These are phyloP conservation scores for Codiaeum variegatum DNA, from an alignment of 441 rosid genomes.

Conservation along the genomic window DNA sequence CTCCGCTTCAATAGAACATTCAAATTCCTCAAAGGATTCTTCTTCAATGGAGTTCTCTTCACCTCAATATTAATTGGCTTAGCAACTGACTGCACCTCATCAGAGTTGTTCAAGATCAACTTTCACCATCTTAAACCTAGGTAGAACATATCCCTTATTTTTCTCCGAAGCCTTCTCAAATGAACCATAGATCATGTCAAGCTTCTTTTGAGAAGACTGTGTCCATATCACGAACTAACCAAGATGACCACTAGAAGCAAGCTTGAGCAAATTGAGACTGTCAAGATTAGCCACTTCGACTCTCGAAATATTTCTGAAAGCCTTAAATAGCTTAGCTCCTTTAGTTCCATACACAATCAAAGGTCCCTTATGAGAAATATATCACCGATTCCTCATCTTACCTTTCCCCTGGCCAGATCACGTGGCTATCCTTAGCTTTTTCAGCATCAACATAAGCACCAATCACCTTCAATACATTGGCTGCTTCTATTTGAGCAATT, in stretches of 20 bases:
- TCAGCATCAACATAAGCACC: constrained; percentile 82
- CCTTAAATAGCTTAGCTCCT: constrained; percentile 79
- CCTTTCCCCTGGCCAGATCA: constrained; percentile 84
- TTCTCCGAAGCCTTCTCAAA: constrained; percentile 78
- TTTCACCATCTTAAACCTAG: constrained; percentile 85
- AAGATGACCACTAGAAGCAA: constrained; percentile 95
- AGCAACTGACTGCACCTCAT: constrained; percentile 91
- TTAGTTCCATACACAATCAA: constrained; percentile 74
- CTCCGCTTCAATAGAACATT: constrained; percentile 75
- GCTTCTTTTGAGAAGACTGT: constrained; percentile 83
- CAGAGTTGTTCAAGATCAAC: constrained; percentile 91
- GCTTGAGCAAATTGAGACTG: constrained; percentile 71
- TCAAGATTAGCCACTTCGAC: constrained; percentile 85
- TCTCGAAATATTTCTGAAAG: constrained; percentile 85
- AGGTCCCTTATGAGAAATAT: constrained; percentile 86
- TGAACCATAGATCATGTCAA: constrained; percentile 74
- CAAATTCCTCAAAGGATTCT: constrained; percentile 86
- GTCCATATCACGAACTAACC: constrained; percentile 97
- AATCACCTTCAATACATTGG: constrained; percentile 66
- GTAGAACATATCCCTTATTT: constrained; percentile 84
- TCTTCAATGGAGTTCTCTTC: constrained; percentile 80
- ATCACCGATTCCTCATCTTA: constrained; percentile 80
- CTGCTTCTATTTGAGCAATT: too few relatives aligned
- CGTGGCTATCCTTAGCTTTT: constrained; percentile 81
- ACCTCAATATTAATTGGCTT: constrained; percentile 68